A percentile compares a stretch with the other conserved stretches of the same genome.
Evolutionary conservation across 495 filamentous ascomycete species (phyloP).

Genomic region (Daldinia loculata): DNA sequence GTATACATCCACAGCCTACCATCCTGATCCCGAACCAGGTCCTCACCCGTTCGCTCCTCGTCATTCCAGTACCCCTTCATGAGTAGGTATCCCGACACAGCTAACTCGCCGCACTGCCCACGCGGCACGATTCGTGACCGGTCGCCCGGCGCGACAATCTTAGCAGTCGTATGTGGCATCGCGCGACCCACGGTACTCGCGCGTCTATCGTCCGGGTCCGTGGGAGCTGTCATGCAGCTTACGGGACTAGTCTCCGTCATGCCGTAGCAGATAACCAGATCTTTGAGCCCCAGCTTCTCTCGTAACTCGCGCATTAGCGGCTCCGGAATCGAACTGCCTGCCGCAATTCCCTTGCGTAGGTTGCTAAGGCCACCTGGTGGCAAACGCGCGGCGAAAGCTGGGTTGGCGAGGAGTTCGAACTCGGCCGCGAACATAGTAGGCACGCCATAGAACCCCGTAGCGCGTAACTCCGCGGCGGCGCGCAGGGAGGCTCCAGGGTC

Average conservation of each 20-base stretch:
- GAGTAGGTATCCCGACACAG: slow-evolving; percentile 82
- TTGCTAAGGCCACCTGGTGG: slow-evolving; percentile 65
- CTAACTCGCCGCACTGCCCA: slow-evolving; percentile 79
- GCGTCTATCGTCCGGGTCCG: slow-evolving; percentile 81
- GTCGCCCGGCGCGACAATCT: slow-evolving; percentile 75
- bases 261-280: slow-evolving; percentile 95
- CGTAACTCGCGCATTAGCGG: slow-evolving; percentile 86
- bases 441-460: slow-evolving; percentile 90
- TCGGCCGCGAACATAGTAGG: slow-evolving; percentile 97
- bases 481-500: slow-evolving; percentile 75
- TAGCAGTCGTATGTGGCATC: slow-evolving; percentile 81
- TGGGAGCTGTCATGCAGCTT: slow-evolving; percentile 84
- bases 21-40: slow-evolving; percentile 67
- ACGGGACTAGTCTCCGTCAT: slow-evolving; percentile 99
- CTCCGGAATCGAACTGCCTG: slow-evolving; percentile 82
- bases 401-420: slow-evolving; percentile 72
- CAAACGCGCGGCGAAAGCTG: slow-evolving; percentile 45
- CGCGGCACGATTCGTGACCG: slow-evolving; percentile 65
- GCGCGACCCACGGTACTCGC: slow-evolving; percentile 78
- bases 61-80: slow-evolving; percentile 94
- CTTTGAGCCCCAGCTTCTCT: slow-evolving; percentile 75
- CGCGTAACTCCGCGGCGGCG: slow-evolving; percentile 76
- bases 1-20: slow-evolving; percentile 65
- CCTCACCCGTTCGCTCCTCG: slow-evolving; percentile 71
- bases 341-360: slow-evolving; percentile 90